phyloP scores from a whole-genome alignment of 139 green algal species.

The Auxenochlorella pyrenoidosa region DNA sequence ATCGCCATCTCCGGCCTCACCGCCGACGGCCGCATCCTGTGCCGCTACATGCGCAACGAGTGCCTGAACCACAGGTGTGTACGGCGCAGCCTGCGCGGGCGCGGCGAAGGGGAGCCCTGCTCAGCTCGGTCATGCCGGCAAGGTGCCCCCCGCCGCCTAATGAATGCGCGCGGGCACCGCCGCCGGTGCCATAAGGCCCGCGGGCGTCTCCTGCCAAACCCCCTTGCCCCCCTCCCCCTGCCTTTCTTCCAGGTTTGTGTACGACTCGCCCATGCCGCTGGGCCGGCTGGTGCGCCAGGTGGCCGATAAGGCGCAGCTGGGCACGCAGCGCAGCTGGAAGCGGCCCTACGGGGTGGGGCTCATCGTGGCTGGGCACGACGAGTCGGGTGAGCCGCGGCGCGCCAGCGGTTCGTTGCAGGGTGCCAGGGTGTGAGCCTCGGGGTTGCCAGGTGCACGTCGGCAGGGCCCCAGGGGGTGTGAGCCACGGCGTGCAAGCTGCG shows the following conservation, averaged over 20 bases:
- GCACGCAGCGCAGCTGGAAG: conserved; percentile 93
- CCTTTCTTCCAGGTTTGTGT: conserved; percentile 84
- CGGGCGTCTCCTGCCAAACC: no score
- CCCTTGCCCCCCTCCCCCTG: background rate
- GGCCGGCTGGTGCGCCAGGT: conserved; percentile 89
- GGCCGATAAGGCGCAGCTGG: conserved; percentile 92
- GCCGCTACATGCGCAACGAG: conserved; percentile 96
- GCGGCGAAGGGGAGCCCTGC: no score
- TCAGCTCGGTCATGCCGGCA: no score
- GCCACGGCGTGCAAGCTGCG: no score
- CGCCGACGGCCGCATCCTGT: conserved; percentile 94
- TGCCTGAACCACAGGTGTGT: conserved; percentile 92
- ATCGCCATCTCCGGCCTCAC: conserved; percentile 95
- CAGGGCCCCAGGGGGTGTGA: background rate
- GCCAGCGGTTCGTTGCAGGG: no score
- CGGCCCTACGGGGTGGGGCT: conserved; percentile 96
- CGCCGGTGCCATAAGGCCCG: no score
- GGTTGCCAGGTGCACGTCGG: no score
- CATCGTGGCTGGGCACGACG: conserved; percentile 90
- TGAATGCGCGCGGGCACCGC: no score
- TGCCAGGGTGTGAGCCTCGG: no score
- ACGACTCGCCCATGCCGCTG: conserved; percentile 89
- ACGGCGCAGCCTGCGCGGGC: background rate
- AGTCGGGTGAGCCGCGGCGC: conserved; percentile 47
- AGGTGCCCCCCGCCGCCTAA: no score